These are phyloP conservation scores for Misopates orontium DNA, from an alignment of 257 asterid genomes.

Conservation along the genomic window DNA sequence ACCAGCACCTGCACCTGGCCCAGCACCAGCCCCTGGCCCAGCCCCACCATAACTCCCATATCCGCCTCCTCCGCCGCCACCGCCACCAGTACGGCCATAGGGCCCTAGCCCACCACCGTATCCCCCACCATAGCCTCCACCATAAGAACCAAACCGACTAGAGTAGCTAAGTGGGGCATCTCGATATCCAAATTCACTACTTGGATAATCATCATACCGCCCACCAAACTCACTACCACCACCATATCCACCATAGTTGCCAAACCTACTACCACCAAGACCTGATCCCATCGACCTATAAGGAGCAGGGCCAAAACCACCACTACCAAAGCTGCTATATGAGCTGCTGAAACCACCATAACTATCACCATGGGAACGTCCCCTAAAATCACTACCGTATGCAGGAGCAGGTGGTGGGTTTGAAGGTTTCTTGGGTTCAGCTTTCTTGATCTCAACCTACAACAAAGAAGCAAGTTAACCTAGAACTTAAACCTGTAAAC, in stretches of 20 bases:
- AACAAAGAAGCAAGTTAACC: constrained; percentile 97
- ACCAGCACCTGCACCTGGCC: constrained; percentile 54
- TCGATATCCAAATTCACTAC: constrained; percentile 71
- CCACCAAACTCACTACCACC: constrained; percentile 76
- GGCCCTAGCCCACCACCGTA: constrained; percentile 74
- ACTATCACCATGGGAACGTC: constrained; percentile 77
- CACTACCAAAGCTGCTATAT: constrained; percentile 70
- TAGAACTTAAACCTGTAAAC: constrained; percentile 39
- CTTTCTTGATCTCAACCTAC: constrained; percentile 99
- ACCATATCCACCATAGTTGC: constrained; percentile 74
- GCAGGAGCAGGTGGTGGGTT: constrained; percentile 82
- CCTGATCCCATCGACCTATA: constrained; percentile 91
- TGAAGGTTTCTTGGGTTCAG: constrained; percentile 99
- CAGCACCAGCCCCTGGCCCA: constrained; percentile 55
- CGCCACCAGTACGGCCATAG: constrained; percentile 70
- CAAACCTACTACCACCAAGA: constrained; percentile 79
- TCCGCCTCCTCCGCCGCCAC: constrained; percentile 26
- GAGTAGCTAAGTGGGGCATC: constrained; percentile 77
- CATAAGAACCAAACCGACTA: constrained; percentile 76
- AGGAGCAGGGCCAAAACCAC: constrained; percentile 82
- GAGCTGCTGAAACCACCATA: constrained; percentile 70
- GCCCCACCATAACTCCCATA: constrained; percentile 71
- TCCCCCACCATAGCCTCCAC: constrained; percentile 72
- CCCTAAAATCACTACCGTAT: constrained; percentile 93
- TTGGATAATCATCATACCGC: constrained; percentile 74